Evolutionary conservation across 305 asterid species (phyloP).

Genomic region (Stenogyne calaminthoides): DNA sequence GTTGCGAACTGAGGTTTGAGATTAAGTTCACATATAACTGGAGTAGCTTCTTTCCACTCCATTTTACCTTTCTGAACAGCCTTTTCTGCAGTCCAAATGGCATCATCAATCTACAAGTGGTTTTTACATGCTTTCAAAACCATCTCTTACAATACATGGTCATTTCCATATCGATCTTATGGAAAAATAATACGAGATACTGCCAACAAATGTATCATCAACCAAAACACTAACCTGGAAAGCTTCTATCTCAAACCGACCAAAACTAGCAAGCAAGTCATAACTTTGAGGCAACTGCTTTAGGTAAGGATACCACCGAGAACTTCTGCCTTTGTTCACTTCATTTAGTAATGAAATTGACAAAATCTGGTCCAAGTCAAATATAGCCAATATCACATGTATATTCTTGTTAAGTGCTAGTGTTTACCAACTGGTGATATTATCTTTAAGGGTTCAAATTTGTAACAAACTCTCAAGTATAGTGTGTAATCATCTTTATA

Average conservation of each 20-base stretch:
- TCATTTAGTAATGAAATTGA: conserved; percentile 72
- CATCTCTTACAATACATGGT: conserved; percentile 14
- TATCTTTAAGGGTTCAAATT: background rate
- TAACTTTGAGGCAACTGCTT: conserved; percentile 83
- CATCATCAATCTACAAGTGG: conserved; percentile 74
- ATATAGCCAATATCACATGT: conserved; percentile 18
- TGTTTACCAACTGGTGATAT: background rate
- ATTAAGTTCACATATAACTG: conserved; percentile 52
- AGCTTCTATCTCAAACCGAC: conserved; percentile 69
- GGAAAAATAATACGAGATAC: conserved; percentile 11
- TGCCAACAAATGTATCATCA: conserved; percentile 18
- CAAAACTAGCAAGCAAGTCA: conserved; percentile 63
- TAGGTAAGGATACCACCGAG: conserved; percentile 81
- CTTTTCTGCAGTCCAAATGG: conserved; percentile 79
- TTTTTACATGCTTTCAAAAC: conserved; percentile 34
- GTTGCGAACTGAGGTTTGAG: conserved; percentile 58
- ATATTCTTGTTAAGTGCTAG: conserved; percentile 9
- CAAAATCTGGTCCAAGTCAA: conserved; percentile 54
- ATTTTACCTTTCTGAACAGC: conserved; percentile 52
- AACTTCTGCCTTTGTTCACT: conserved; percentile 65
- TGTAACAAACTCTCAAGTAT: background rate
- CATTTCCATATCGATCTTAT: background rate
- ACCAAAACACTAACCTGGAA: conserved; percentile 59
- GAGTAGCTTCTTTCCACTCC: conserved; percentile 70
- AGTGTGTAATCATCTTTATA: background rate